Base-by-base conservation (phyloP, 1,284 basidiomycete genomes). In the Cutaneotrichosporon sp. region DNA sequence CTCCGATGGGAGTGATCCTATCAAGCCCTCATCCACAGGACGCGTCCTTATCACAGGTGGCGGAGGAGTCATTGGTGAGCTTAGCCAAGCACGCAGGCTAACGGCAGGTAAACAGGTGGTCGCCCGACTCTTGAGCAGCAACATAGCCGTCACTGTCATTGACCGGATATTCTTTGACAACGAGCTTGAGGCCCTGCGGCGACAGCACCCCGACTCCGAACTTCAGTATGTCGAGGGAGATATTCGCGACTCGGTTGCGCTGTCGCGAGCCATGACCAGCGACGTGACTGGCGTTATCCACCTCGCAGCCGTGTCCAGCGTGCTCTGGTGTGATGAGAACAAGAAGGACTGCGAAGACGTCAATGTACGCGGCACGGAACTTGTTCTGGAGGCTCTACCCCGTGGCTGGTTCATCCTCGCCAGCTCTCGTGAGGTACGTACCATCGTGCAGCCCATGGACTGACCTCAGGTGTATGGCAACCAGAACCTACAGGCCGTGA, bases 351-450 rank as follows among this genome's bases (percentile, higher is more conserved):
- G 67, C 44, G 35, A 42, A 26, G 64, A 64, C 46, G 64, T 70
- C 54, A 70, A 70, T 41, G 62, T 63, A 12, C 49, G 54, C 20
- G 67, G 64, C 5, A 62, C 62, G 4, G 52, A 61, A 34, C 27
- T 49, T 8, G 51, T 70, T 5, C 43, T 68, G 10, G 43, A 60
- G 8, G 57, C 61, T 1, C 27, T 64, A 14, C 44, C 45, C 2
- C 44, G 46, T 7, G 51, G 60, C 9, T 70, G 67, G 67, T 63
- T 70, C 31, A 60, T 70, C 49, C 60, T 66, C 32, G 64, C 67
- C 8, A 60, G 57, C 5, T 65, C 64, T 9, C 35, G 62, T 6
- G 64, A 68, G 48, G 7, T 35, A 35, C 17, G n/a, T 9, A 35
- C 17, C n/a, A 35, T 31, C 29, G 29, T 14, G 29, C 14, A 9